Base-by-base conservation (phyloP, 805 yeast genomes). In the Wickerhamomyces pijperi region DNA sequence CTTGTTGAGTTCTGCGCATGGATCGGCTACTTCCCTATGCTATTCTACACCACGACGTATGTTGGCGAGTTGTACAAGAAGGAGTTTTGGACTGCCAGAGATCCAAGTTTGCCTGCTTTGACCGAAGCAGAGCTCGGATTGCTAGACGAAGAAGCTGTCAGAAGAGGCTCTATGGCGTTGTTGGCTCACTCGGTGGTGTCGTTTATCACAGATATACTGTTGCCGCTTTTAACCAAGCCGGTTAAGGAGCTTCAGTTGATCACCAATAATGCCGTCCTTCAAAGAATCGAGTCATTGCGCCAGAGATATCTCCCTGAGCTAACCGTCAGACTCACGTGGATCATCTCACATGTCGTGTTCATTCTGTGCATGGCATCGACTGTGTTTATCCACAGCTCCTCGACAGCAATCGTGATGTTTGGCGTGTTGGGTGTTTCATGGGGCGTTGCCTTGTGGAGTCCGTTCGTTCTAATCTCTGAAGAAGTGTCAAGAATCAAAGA, bases 381-480 rank as follows among this genome's bases (percentile, higher is more conserved):
- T 0, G 68, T 72, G 38, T 64, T 65, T 38, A 63, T 74, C 18
- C 32, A 47, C 3, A 56, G 57, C 7, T 70, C 72, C 6, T 39
- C 39, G 0, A 58, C 53, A 12, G 81, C 78, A 1, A 66, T 74
- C 8, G 45, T 59, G 0, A 51, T 76, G 51, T 70, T 76, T 46
- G 76, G 65, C 0, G 47, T 75, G 14, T 51, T 75, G 34, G 83
- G 83, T 3, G 58, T 76, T 17, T 69, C 81, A 0, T 77, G 83
- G 83, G 82, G 82, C 1, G 64, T 64, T 42, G 77, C 81, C 0
- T 62, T 74, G 15, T 77, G 83, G 83, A 76, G 78, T 3, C 83
- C 83, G 6, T 77, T 75, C 53, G 76, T 75, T 1, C 49, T 77
- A 31, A 74, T 77, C 11, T 70, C 79, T 28, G 78, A 74, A 47